Evolutionary conservation across 371 early-diverging fungal genomes (phyloP), one percentile per base, ranked within the genome.

Genomic region (Rhizopus stolonifer): DNA sequence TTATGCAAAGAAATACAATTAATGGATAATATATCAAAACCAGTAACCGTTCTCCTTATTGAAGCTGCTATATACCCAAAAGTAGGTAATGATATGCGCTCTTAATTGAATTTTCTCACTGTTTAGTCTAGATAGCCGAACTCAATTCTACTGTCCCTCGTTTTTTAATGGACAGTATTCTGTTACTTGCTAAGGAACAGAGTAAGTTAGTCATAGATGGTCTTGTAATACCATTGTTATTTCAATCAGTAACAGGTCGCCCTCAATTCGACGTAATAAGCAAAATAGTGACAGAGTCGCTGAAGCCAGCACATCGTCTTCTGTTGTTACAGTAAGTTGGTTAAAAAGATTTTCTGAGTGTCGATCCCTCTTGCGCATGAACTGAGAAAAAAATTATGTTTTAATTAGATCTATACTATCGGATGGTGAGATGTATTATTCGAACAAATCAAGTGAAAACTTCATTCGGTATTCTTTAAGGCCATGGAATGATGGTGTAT

Each of bases 401-500:
- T 8, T 51, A 8, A 8, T 21, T 46, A 58, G 59, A 21, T 14
- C 17, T 11, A 42, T 58, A 18, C 10, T 60, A 7, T 54, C 49
- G 9, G 60, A 60, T 19, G 60, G 60, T n/a, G 55, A 60, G 24
- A 24, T 32, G 1, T 60, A 60, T n/a, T 49, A 49, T 46, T 25
- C 38, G 10, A 15, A 17, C 19, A 31, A 38, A 11, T 11, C 18
- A 3, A 3, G 31, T 5, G 23, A n/a, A 1, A 24, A 0, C 10
- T 10, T 19, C 7, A 2, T n/a, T 19, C 26, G 46, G 0, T 42
- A 50, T 10, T 54, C 42, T 13, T 9, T 60, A 13, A 29, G 46
- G 10, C 63, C 63, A 18, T 62, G 63, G 63, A 39, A 23, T 15
- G 54, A 57, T 9, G 15, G 13, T 5, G 17, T 54, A 3, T 39